Evolutionary conservation across 257 asterid species (phyloP).

Genomic region (Striga asiatica): DNA sequence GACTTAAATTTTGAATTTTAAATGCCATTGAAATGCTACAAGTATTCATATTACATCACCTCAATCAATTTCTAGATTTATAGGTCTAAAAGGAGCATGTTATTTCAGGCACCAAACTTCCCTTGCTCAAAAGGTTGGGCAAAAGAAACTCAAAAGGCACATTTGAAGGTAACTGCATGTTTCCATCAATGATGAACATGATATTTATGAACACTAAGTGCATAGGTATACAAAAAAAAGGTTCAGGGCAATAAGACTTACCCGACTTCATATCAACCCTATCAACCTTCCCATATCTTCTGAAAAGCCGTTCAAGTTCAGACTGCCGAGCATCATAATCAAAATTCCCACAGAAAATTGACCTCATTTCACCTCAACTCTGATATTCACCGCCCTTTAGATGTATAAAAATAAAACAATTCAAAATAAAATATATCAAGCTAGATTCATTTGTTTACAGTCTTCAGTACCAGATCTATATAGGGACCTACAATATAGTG

Average conservation of each 20-base stretch:
- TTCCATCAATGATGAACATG: slow-evolving; percentile 1
- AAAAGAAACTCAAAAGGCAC: neutral
- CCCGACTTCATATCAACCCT: slow-evolving; percentile 85
- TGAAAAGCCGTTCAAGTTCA: slow-evolving; percentile 69
- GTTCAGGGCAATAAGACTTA: slow-evolving; percentile 24
- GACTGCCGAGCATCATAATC: slow-evolving; percentile 75
- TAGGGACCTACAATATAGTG: neutral
- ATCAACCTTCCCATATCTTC: slow-evolving; percentile 66
- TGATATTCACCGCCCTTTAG: slow-evolving; percentile 10
- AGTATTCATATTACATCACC: neutral
- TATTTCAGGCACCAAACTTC: neutral
- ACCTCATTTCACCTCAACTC: slow-evolving; percentile 42
- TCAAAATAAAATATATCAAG: slow-evolving; percentile 3
- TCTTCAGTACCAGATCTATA: no score
- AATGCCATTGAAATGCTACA: no score
- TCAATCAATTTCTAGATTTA: neutral
- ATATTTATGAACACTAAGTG: neutral
- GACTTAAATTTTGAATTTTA: no score
- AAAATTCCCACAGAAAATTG: slow-evolving; percentile 76
- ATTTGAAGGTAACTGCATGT: neutral
- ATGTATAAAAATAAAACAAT: neutral
- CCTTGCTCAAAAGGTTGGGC: neutral
- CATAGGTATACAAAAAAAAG: neutral
- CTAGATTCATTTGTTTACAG: neutral
- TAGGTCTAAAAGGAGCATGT: neutral